phyloP scores from a whole-genome alignment of 371 early-diverging fungal genomes.

The Rhizomucor miehei region DNA sequence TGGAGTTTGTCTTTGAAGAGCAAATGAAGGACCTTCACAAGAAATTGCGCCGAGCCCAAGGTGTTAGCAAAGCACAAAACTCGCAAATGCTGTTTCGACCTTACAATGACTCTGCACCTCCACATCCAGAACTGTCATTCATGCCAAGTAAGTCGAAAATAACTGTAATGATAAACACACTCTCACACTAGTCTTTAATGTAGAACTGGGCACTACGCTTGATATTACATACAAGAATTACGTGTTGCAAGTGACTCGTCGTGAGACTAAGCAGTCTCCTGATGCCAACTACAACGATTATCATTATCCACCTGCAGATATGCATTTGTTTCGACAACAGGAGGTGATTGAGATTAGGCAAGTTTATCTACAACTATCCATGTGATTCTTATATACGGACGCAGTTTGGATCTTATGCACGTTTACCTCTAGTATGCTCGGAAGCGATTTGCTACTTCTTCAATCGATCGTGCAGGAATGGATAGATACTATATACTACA shows the following conservation, averaged over 20 bases:
- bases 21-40: constrained; percentile 2
- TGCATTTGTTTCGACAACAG: neutral
- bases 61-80: neutral
- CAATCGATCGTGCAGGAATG: constrained; percentile 35
- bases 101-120: neutral
- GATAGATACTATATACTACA: constrained; percentile 25
- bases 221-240: constrained; percentile 1
- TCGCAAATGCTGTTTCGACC: neutral
- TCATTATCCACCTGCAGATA: neutral
- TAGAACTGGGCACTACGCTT: neutral
- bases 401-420: neutral
- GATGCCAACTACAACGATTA: too few relatives aligned
- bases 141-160: constrained; percentile 1
- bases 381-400: too few relatives aligned
- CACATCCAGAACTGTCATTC: neutral
- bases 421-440: constrained; percentile 1
- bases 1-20: neutral
- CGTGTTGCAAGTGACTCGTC: neutral
- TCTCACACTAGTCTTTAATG: neutral
- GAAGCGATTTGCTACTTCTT: constrained; percentile 9
- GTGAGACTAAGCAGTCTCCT: neutral
- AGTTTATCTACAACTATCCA: neutral
- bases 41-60: constrained; percentile 1
- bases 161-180: neutral
- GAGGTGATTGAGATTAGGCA: neutral